Evolutionary conservation across 1,284 basidiomycete species (phyloP).

Genomic region (Chiua sp.): DNA sequence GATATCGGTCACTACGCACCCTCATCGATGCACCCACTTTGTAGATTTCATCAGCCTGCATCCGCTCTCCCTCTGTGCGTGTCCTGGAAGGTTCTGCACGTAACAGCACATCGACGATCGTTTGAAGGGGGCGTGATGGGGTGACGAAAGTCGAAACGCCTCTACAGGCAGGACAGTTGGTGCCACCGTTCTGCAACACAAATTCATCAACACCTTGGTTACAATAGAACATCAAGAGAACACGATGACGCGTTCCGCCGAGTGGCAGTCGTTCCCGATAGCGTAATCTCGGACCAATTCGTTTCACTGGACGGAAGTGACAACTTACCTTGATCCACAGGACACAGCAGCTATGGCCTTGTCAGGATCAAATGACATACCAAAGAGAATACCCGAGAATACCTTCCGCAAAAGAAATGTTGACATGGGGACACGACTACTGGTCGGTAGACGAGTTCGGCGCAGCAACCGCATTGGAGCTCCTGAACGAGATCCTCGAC

Average conservation of each 20-base stretch:
- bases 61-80: slow-evolving; percentile 66
- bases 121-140: slow-evolving; percentile 71
- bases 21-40: slow-evolving; percentile 64
- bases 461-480: slow-evolving; percentile 82
- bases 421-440: slow-evolving; percentile 81
- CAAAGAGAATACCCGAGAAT: slow-evolving; percentile 24
- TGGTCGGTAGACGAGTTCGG: slow-evolving; percentile 75
- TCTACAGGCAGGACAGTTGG: slow-evolving; percentile 79
- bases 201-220: slow-evolving; percentile 12
- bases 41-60: slow-evolving; percentile 81
- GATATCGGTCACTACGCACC: slow-evolving; percentile 51
- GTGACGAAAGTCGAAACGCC: slow-evolving; percentile 65
- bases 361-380: slow-evolving; percentile 12
- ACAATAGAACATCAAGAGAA: neutral
- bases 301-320: slow-evolving; percentile 3
- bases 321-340: slow-evolving; percentile 79
- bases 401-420: slow-evolving; percentile 89
- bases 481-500: slow-evolving; percentile 71
- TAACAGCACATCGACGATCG: slow-evolving; percentile 69
- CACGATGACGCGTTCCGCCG: neutral
- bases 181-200: slow-evolving; percentile 70
- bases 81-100: slow-evolving; percentile 66
- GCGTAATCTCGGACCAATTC: neutral
- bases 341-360: slow-evolving; percentile 63
- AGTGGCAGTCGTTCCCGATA: neutral